Evolutionary conservation across 352 stramenopile species (phyloP).

Genomic region (Thalassiosira hispida): DNA sequence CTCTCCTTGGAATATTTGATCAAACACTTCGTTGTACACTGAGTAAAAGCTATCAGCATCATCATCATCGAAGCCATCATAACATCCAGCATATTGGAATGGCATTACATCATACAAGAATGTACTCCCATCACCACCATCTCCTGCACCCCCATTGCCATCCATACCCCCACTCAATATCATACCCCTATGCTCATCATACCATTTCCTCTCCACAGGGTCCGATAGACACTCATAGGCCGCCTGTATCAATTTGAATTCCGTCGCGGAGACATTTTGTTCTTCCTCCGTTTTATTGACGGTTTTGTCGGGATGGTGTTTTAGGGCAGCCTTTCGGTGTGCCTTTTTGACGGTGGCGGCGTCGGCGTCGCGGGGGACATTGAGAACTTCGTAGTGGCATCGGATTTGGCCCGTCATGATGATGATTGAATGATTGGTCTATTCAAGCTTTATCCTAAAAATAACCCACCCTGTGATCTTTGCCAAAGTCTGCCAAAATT

Average conservation of each 20-base stretch:
- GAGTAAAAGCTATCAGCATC: conserved; percentile 85
- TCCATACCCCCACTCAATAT: conserved; percentile 86
- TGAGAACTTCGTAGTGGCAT: conserved; percentile 81
- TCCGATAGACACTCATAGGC: conserved; percentile 84
- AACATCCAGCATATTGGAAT: conserved; percentile 85
- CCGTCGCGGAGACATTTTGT: conserved; percentile 32
- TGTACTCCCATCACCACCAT: conserved; percentile 45
- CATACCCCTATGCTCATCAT: conserved; percentile 89
- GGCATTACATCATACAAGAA: conserved; percentile 84
- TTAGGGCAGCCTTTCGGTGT: conserved; percentile 94
- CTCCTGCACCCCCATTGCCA: conserved; percentile 51
- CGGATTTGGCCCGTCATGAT: conserved; percentile 24
- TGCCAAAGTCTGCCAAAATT: too few relatives aligned
- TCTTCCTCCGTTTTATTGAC: conserved; percentile 35
- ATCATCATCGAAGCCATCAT: conserved; percentile 84
- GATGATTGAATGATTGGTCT: neutral
- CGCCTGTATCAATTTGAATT: conserved; percentile 80
- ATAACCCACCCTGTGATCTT: neutral
- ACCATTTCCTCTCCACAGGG: conserved; percentile 86
- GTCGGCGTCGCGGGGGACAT: conserved; percentile 64
- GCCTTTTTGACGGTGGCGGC: conserved; percentile 82
- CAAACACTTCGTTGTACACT: conserved; percentile 86
- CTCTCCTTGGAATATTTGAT: conserved; percentile 83
- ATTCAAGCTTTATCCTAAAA: neutral
- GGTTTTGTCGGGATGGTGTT: conserved; percentile 97